Evolutionary conservation across 2,329 filamentous ascomycete species (phyloP).

Genomic region (Magnaporthiopsis incrustans): DNA sequence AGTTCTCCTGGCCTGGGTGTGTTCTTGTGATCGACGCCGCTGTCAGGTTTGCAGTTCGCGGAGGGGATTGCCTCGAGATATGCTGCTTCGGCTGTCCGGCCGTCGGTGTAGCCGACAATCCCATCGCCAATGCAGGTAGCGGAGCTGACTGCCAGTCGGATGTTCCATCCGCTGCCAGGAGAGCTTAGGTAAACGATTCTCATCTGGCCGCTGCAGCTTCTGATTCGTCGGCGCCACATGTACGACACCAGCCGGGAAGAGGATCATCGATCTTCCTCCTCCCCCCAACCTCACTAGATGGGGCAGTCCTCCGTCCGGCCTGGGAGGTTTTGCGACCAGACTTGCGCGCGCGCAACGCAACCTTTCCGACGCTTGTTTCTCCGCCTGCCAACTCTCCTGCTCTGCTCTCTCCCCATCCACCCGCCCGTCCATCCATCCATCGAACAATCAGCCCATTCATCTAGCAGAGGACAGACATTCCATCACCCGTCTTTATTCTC

Average conservation of each 20-base stretch:
- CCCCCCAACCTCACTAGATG: neutral
- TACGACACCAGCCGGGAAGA: conserved; percentile 2
- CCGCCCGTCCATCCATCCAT: neutral
- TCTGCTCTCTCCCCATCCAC: neutral
- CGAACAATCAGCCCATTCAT: neutral
- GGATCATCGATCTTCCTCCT: neutral
- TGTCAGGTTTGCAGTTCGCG: neutral
- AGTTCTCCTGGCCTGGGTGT: neutral
- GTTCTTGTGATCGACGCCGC: neutral
- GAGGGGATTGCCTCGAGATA: neutral
- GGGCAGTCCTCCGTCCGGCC: neutral
- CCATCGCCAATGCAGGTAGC: neutral
- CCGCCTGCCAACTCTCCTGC: neutral
- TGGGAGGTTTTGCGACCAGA: neutral
- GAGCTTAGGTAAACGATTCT: neutral
- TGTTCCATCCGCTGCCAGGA: neutral
- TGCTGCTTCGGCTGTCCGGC: neutral
- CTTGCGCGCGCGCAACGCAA: neutral
- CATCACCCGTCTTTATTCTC: neutral
- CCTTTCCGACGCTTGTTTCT: neutral
- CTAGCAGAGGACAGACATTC: neutral
- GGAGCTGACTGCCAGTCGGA: neutral
- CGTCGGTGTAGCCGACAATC: neutral
- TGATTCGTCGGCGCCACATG: conserved; percentile 6
- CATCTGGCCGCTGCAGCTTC: conserved; percentile 2